Percentiles rank a stretch among this genome's conserved stretches.
Conservation (phyloP, 805 yeast genomes). For the Candida berthetii region DNA sequence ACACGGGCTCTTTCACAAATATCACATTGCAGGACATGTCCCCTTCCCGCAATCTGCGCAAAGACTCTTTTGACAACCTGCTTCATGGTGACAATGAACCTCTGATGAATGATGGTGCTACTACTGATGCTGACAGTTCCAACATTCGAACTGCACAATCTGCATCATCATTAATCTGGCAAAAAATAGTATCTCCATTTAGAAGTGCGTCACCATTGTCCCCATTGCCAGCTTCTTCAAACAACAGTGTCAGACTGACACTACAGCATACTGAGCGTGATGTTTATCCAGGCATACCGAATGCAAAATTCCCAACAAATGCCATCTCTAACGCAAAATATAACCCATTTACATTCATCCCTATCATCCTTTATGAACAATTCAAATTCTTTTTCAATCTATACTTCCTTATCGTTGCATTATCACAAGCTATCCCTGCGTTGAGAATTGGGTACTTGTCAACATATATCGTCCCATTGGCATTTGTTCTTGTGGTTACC, state of each 20-base stretch:
- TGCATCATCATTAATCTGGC: neutral
- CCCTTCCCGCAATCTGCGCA: constrained; percentile 10
- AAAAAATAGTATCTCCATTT: neutral
- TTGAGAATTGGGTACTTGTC: constrained; percentile 90
- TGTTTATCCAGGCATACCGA: constrained; percentile 36
- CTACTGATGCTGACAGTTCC: constrained; percentile 13
- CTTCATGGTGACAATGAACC: constrained; percentile 13
- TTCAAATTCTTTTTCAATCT: constrained; percentile 94
- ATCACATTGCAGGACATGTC: constrained; percentile 25
- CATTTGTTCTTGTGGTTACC: constrained; percentile 86
- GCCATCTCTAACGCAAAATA: constrained; percentile 93
- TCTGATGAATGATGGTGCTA: constrained; percentile 4
- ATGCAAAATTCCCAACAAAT: constrained; percentile 49
- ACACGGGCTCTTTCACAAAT: constrained; percentile 21
- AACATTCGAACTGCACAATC: constrained; percentile 2
- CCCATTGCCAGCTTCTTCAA: constrained; percentile 6
- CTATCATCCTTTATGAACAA: constrained; percentile 87
- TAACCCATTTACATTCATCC: constrained; percentile 81
- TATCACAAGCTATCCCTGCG: constrained; percentile 87
- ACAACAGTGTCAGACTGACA: constrained; percentile 16
- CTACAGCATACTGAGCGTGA: constrained; percentile 30
- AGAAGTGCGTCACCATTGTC: neutral
- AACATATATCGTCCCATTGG: constrained; percentile 90
- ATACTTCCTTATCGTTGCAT: constrained; percentile 86
- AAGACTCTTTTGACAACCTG: constrained; percentile 19